Evolutionary conservation across 495 filamentous ascomycete genomes (phyloP), one percentile per base, ranked within the genome.

Genomic region (Penicillium bovifimosum): DNA sequence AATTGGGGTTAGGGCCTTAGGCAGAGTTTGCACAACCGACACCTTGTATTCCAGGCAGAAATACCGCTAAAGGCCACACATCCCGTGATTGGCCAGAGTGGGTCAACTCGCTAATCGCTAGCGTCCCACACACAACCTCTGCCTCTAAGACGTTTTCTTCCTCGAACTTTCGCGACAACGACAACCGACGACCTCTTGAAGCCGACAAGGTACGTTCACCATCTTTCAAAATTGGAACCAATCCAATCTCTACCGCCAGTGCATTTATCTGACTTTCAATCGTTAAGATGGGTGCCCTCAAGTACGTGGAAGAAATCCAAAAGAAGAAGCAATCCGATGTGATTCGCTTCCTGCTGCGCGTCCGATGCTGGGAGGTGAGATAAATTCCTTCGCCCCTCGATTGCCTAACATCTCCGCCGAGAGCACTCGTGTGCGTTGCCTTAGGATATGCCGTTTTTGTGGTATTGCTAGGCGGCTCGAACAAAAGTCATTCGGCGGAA

Each of bases 321-420:
- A 97, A 97, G 88, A 96, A 96, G 88, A 98, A 98, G 88, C 93
- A 98, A 83, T 95, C 88, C 69, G 93, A 98, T 77, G 87, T 97
- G 61, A 86, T 96, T 77, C 92, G 91, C 80, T 98, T 98, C 84
- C 84, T 98, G 77, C 88, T 95, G 72, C 91, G 93, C 73, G 95
- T 98, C 71, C 91, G 93, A 79, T 97, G 95, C 89, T 98, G 93
- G 93, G 93, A 98, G 88, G 93, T 97, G 85, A 87, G 93, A 84
- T 63, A 66, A 81, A 70, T 36, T 58, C 62, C 66, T 60, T 59
- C 60, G 61, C 77, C 71, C 68, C 64, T 79, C 67, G 72, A 71
- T 69, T 61, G 59, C 65, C 69, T 74, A 66, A 75, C 71, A 71
- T 74, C 65, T 63, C 71, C 71, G 71, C 70, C 71, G 71, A 69